Base-by-base conservation (phyloP, 805 yeast genomes). In the Candida tammaniensis region DNA sequence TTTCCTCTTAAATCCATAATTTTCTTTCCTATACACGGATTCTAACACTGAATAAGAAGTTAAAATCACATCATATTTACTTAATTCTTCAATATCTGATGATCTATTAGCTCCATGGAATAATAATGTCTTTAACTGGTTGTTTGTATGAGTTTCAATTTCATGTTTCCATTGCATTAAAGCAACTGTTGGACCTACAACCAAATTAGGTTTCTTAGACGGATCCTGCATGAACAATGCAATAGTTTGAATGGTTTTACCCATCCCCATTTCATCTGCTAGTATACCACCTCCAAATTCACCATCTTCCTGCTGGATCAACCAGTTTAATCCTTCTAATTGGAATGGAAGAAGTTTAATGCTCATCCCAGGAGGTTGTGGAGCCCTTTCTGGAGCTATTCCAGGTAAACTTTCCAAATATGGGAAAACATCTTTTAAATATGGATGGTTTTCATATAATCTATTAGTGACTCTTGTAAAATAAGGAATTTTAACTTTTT, bases 241-340 rank as follows among this genome's bases (percentile, higher is more conserved):
- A 42, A 93, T 91, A 24, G 96, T 91, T 61, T 93, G 98, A 31
- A 93, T 89, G 0, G 99, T 93, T 51, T 93, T 93, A 43, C 99
- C 99, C 98, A 93, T 91, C 23, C 99, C 99, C 99, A 93, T 93
- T 60, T 93, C 99, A 65, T 93, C 99, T 4, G 98, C 98, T 30
- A 93, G 65, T 7, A 93, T 82, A 11, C 98, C 98, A 17, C 98
- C 98, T 11, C 74, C 70, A 57, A 83, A 91, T 27, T 69, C 72
- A 16, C 85, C 70, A 15, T 78, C 79, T 52, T 91, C 98, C 60
- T 91, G 98, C 31, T 77, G 70, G 10, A 76, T 47, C 40, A 93
- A 70, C 99, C 99, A 93, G 49, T 83, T 76, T 30, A 93, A 66
- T 13, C 98, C 98, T 64, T 93, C 99, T 11, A 78, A 65, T 60